A percentile compares a stretch with the other conserved stretches of the same genome.
Conservation (phyloP, 805 yeast species). For the Wickerhamomyces rabaulensis region DNA sequence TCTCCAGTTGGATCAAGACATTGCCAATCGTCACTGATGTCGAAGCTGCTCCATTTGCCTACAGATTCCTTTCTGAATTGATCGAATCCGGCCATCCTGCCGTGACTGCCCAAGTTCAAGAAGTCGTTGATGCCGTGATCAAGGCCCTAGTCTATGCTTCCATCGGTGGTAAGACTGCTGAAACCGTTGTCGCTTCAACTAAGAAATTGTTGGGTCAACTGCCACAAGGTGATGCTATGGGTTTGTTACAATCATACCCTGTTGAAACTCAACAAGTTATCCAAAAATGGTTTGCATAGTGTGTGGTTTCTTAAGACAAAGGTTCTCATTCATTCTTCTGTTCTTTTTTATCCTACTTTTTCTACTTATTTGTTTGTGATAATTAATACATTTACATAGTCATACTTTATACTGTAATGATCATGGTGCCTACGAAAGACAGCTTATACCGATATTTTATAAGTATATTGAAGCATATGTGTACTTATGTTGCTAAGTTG, state of each 20-base stretch:
- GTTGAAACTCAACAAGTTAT: slow-evolving; percentile 55
- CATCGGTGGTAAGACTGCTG: slow-evolving; percentile 67
- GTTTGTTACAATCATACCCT: slow-evolving; percentile 56
- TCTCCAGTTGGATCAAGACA: slow-evolving; percentile 73
- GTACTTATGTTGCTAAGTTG: too few species aligned
- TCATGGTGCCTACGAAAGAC: too few species aligned
- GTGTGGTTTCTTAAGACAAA: not conserved
- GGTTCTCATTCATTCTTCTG: not conserved
- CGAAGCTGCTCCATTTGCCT: slow-evolving; percentile 84
- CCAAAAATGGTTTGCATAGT: slow-evolving; percentile 49
- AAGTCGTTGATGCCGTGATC: slow-evolving; percentile 61
- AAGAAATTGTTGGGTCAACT: slow-evolving; percentile 58
- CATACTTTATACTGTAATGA: not conserved
- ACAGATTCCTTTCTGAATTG: slow-evolving; percentile 66
- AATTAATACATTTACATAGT: not conserved
- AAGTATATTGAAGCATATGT: not conserved
- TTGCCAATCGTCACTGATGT: slow-evolving; percentile 82
- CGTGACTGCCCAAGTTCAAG: slow-evolving; percentile 48
- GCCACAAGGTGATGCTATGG: slow-evolving; percentile 67
- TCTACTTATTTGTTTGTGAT: not conserved
- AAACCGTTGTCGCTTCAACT: slow-evolving; percentile 53
- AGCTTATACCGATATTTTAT: too few species aligned
- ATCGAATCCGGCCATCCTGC: slow-evolving; percentile 62
- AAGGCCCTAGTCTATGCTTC: slow-evolving; percentile 70
- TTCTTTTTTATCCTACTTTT: not conserved